phyloP scores from a whole-genome alignment of 106 monocot species.

The Alisma plantagoaquatica region DNA sequence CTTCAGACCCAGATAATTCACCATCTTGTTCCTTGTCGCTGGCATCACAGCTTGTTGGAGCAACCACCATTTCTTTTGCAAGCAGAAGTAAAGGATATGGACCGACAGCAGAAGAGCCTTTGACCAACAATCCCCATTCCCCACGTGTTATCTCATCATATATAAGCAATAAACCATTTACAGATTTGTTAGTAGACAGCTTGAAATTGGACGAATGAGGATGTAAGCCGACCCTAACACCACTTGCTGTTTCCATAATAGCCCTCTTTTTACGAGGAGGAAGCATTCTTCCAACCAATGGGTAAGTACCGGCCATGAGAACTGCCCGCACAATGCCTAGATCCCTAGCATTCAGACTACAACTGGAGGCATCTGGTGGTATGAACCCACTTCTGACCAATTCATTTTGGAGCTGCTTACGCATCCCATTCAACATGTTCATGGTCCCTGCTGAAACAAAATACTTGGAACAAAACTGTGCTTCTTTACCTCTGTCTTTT shows the following conservation, averaged over 20 bases:
- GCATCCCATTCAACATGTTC: slow-evolving; percentile 75
- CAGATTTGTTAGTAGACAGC: slow-evolving; percentile 34
- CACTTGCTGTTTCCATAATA: slow-evolving; percentile 61
- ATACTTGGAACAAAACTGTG: slow-evolving; percentile 67
- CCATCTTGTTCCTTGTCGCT: slow-evolving; percentile 34
- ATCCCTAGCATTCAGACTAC: slow-evolving; percentile 77
- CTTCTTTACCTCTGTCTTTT: slow-evolving; percentile 53
- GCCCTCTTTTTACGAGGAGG: slow-evolving; percentile 36
- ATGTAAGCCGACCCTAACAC: slow-evolving; percentile 75
- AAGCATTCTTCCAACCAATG: slow-evolving; percentile 83
- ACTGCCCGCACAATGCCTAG: slow-evolving; percentile 80
- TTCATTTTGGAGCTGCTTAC: slow-evolving; percentile 73
- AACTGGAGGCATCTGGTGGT: slow-evolving; percentile 42
- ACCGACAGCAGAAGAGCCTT: slow-evolving; percentile 55
- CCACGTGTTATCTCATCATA: slow-evolving; percentile 94
- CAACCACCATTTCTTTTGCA: slow-evolving; percentile 79
- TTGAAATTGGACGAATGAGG: slow-evolving; percentile 76
- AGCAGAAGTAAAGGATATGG: slow-evolving; percentile 69
- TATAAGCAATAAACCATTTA: slow-evolving; percentile 33
- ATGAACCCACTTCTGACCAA: slow-evolving; percentile 64
- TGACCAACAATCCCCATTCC: slow-evolving; percentile 73
- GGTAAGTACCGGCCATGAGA: slow-evolving; percentile 69
- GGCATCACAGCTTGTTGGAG: slow-evolving; percentile 39
- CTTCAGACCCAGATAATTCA: slow-evolving; percentile 37
- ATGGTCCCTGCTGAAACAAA: slow-evolving; percentile 74